These are phyloP conservation scores for Puccinia novopanici DNA, from an alignment of 1,284 basidiomycete genomes.

Conservation along the genomic window DNA sequence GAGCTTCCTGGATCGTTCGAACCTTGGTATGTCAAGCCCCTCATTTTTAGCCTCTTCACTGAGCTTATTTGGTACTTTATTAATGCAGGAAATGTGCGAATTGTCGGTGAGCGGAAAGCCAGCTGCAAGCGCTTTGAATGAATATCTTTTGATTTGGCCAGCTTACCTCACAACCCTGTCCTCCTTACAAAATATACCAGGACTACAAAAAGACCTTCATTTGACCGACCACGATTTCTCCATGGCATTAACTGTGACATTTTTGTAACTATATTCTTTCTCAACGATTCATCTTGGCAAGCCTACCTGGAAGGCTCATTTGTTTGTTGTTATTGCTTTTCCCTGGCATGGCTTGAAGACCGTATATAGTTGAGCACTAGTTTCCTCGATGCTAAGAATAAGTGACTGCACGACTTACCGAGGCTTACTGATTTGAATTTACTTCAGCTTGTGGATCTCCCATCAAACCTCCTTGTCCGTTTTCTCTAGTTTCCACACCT, in stretches of 20 bases:
- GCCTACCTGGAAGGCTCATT: background rate
- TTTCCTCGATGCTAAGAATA: no score
- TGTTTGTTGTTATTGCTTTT: background rate
- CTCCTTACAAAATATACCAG: background rate
- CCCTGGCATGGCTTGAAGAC: background rate
- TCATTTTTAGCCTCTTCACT: background rate
- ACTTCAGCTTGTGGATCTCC: background rate
- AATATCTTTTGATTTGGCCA: no score
- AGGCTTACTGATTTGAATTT: background rate
- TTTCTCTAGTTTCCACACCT: background rate
- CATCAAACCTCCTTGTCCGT: slow-evolving; percentile 9
- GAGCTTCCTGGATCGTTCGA: slow-evolving; percentile 35
- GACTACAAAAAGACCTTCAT: slow-evolving; percentile 21
- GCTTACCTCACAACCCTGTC: no score
- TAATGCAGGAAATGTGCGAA: slow-evolving; percentile 11
- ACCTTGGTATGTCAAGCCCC: slow-evolving; percentile 17
- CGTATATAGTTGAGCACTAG: slow-evolving; percentile 17
- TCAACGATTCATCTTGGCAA: background rate
- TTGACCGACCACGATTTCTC: slow-evolving; percentile 22
- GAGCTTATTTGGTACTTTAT: background rate
- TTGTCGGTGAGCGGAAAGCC: background rate
- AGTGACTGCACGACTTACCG: background rate
- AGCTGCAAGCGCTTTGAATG: no score
- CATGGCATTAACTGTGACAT: slow-evolving; percentile 31
- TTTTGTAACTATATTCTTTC: slow-evolving; percentile 4